Conservation (phyloP, 108 stramenopile genomes). For the Pseudonitzschia multiseries region DNA sequence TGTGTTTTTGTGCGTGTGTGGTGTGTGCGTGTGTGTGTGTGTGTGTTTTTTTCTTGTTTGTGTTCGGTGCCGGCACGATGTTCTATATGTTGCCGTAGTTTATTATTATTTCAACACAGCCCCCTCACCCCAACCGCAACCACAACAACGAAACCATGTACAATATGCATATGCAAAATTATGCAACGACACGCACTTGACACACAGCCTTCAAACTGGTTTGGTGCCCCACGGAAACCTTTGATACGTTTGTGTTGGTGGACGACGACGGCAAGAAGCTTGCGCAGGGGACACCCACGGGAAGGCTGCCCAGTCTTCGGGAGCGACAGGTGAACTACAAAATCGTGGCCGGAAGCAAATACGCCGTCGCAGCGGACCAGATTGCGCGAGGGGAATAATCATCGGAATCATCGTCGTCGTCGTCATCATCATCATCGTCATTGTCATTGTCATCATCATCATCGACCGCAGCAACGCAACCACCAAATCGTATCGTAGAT, state of each 20-base stretch:
- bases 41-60: background rate
- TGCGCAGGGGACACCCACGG: constrained; percentile 42
- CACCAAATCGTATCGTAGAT: too few species aligned
- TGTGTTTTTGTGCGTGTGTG: background rate
- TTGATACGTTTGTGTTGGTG: constrained; percentile 83
- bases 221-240: constrained; percentile 83
- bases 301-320: constrained; percentile 56
- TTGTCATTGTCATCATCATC: too few species aligned
- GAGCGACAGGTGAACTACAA: constrained; percentile 82
- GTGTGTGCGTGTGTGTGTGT: background rate
- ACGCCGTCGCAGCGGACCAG: constrained; percentile 64
- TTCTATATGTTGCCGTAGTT: background rate
- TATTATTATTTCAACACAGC: too few species aligned
- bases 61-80: too few species aligned
- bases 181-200: too few species aligned
- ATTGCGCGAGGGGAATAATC: constrained; percentile 41
- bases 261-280: constrained; percentile 72
- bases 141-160: background rate
- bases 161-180: too few species aligned
- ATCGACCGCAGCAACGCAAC: too few species aligned
- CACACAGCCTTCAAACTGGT: constrained; percentile 82
- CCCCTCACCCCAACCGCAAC: background rate
- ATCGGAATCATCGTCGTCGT: too few species aligned
- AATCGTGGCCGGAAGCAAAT: constrained; percentile 80
- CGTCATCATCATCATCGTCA: too few species aligned